Conservation (phyloP, 805 yeast genomes). For the Kuraishia molischiana region DNA sequence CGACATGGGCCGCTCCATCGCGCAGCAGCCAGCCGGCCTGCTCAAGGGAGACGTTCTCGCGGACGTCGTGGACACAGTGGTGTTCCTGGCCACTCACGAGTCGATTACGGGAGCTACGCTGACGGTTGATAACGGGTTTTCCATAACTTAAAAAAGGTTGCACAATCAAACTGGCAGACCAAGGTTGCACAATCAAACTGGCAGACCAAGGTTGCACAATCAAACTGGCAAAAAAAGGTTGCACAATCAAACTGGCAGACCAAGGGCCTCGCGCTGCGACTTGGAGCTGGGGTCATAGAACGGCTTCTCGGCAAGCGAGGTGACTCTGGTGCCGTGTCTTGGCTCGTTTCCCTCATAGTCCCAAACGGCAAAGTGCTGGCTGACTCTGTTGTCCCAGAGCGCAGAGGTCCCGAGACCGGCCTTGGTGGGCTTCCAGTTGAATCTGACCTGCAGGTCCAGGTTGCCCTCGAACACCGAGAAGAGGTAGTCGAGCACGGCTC, state of each 20-base stretch:
- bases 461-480: constrained; percentile 36
- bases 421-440: constrained; percentile 35
- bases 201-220: too few relatives aligned
- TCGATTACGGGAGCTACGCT: constrained; percentile 20
- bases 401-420: constrained; percentile 34
- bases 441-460: constrained; percentile 46
- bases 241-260: constrained; percentile 20
- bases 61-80: constrained; percentile 14
- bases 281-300: constrained; percentile 37
- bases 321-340: constrained; percentile 46
- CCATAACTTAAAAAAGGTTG: too few relatives aligned
- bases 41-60: constrained; percentile 9
- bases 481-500: constrained; percentile 35
- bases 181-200: too few relatives aligned
- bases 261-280: constrained; percentile 44
- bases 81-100: constrained; percentile 11
- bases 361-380: constrained; percentile 34
- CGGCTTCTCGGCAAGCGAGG: constrained; percentile 45
- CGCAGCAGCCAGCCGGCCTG: constrained; percentile 5
- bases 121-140: constrained; percentile 20
- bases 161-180: too few relatives aligned
- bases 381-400: constrained; percentile 39
- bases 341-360: constrained; percentile 30
- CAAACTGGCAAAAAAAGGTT: too few relatives aligned
- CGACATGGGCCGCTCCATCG: constrained; percentile 42